Evolutionary conservation across 257 asterid genomes (phyloP).

Genomic region (Solanum gracilifrons): DNA sequence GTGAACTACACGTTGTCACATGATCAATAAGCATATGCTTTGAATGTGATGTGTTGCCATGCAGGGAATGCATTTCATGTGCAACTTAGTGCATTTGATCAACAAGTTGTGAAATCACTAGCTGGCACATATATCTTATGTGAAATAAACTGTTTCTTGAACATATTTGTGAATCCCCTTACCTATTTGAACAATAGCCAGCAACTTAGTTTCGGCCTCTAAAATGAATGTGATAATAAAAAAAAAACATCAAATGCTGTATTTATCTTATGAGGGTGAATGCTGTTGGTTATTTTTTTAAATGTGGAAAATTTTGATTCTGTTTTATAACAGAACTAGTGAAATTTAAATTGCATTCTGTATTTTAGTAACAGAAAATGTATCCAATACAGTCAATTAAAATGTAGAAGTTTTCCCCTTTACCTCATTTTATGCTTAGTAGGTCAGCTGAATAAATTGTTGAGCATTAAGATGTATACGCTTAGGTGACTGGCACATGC

Average conservation of each 20-base stretch:
- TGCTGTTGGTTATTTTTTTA: not conserved
- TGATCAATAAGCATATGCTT: not conserved
- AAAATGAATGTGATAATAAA: too few relatives aligned
- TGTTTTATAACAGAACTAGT: not conserved
- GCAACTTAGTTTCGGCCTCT: not conserved
- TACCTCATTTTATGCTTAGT: not conserved
- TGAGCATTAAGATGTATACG: not conserved
- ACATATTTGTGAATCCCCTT: not conserved
- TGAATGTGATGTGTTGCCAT: not conserved
- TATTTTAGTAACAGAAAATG: not conserved
- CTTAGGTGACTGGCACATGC: not conserved
- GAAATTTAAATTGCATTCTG: not conserved
- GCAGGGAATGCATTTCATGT: not conserved
- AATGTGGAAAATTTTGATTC: not conserved
- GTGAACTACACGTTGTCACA: not conserved
- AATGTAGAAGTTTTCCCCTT: not conserved
- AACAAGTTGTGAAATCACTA: not conserved
- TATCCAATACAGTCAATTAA: not conserved
- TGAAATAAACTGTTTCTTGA: not conserved
- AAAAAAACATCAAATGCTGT: not conserved
- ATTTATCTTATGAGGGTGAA: not conserved
- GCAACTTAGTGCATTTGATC: not conserved
- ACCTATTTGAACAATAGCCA: not conserved
- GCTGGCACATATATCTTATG: not conserved
- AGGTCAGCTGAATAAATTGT: not conserved